Evolutionary conservation across 495 filamentous ascomycete genomes (phyloP), one percentile per base, ranked within the genome.

Genomic region (Penicillium bialowiezense): DNA sequence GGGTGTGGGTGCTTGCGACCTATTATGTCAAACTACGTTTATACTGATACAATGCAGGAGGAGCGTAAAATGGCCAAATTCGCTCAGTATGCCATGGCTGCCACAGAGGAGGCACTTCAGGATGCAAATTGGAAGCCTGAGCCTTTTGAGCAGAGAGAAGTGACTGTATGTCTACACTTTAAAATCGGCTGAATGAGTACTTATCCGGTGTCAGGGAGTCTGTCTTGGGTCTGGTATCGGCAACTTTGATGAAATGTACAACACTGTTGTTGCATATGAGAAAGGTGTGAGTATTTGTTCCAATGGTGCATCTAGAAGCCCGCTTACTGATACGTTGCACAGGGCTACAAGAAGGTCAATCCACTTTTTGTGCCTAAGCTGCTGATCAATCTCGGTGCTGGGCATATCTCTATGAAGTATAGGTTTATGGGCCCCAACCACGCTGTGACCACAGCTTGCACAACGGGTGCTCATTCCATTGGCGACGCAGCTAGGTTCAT

Each of bases 161-260:
- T 76, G 48, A 85, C 82, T 17, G 89, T 90, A 69, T 34, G 65
- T 41, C 14, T 43, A 2, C 29, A 10, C 12, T 32, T 13, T 32
- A 26, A n/a, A n/a, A 7, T 17, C 6, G 14, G 7, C 18, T 46
- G 18, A 12, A 9, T 49, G 36, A 33, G 1, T 39, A 28, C 45
- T 63, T 7, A 63, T 20, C 15, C 34, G 2, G 3, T 17, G 14
- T 28, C 41, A 87, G 71, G 93, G 93, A 1, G 85, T 97, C 5
- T 96, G 91, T 59, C 70, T 98, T 14, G 93, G 93, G n/a, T 96
- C 90, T 37, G 93, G 93, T 3, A 97, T 98, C 59, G 93, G 93
- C 6, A 96, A 89, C 62, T 79, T 98, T 31, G 87, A 95, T 18
- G 90, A 96, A 54, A 79, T 93, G 7, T 96, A 92, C 67, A 70